Evolutionary conservation across 768 basidiomycete genomes (phyloP).

Genomic region (Tulasnella sp.): DNA sequence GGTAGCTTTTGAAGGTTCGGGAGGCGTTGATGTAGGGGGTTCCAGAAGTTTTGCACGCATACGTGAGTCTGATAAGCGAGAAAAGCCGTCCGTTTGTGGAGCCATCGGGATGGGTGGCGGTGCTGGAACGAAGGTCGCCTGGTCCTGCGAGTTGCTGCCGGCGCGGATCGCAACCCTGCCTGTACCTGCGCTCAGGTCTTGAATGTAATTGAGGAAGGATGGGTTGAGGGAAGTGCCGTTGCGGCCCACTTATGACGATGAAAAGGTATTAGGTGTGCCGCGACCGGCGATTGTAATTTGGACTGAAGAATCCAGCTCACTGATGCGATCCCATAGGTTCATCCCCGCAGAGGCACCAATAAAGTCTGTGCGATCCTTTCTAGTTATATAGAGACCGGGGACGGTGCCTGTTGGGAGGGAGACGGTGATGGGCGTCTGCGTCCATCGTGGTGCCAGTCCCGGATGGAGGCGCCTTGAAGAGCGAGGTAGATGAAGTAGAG

Average conservation of each 20-base stretch:
- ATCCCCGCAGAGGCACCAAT: slow-evolving; percentile 74
- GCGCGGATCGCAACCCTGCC: slow-evolving; percentile 64
- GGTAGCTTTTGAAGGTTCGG: not conserved
- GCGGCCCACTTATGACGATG: slow-evolving; percentile 46
- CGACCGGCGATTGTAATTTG: slow-evolving; percentile 6
- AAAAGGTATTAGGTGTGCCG: no score
- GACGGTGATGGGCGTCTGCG: not conserved
- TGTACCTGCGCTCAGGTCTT: slow-evolving; percentile 59
- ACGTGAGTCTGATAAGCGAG: slow-evolving; percentile 22
- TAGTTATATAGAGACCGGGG: slow-evolving; percentile 28
- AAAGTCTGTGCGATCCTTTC: slow-evolving; percentile 44
- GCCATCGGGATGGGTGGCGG: slow-evolving; percentile 38
- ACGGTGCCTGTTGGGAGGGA: slow-evolving; percentile 21
- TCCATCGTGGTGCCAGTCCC: no score
- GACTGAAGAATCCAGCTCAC: slow-evolving; percentile 43
- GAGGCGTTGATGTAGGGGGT: slow-evolving; percentile 26
- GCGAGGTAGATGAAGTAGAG: slow-evolving; percentile 63
- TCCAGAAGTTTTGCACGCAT: slow-evolving; percentile 17
- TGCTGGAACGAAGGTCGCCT: slow-evolving; percentile 48
- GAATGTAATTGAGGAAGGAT: slow-evolving; percentile 73
- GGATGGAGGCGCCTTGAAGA: slow-evolving; percentile 53
- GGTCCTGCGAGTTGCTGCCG: slow-evolving; percentile 79
- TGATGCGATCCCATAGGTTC: slow-evolving; percentile 62
- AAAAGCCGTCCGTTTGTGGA: not conserved
- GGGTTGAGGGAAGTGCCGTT: slow-evolving; percentile 52